Base-by-base conservation (phyloP, 1,284 basidiomycete species). In the Fomitopsis betulina region DNA sequence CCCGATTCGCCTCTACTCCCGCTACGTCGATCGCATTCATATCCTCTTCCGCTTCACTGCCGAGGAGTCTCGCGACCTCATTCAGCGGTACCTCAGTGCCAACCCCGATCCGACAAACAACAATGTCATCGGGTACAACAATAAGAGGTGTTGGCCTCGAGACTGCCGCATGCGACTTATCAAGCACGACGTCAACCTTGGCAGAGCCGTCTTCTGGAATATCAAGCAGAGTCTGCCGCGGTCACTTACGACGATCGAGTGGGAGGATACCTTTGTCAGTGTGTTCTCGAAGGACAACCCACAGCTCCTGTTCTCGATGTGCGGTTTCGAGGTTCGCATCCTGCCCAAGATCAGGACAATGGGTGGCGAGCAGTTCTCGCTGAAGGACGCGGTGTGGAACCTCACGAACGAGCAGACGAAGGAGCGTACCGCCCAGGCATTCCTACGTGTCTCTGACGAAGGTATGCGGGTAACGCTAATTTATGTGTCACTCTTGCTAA, bases 111-210 rank as follows among this genome's bases (percentile, higher is more conserved):
- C 96, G 10, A 98, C 96, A 56, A 99, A 99, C 77, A 96, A 96
- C 76, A 98, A 98, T 67, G 90, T 99, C 63, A 96, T 98, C 63
- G 96, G 96, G 2, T 99, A 98, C 77, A 98, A 98, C 79, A 98
- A 98, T 79, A 96, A 96, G 74, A 91, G 94, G 58, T 99, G 97
- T 79, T 98, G 97, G 97, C 97, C 97, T 25, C 84, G 96, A 62
- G 97, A 99, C 73, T 98, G 96, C 72, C 90, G 97, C 60, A 99
- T 99, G 97, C 84, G 97, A 37, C 83, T 99, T 58, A 97, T 98
- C 81, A 99, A 99, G 78, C 96, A 99, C 75, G 97, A 99, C 70
- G 97, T 99, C 75, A 99, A 99, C 73, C 81, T 99, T 35, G 96
- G 96, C 33, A 86, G 97, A 64, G 97, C 97, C 6, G 96, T 98